Percentiles rank a stretch among this genome's conserved stretches.
Conservation (phyloP, 805 yeast species). For the Cyberlindnera euphorbiiphila region DNA sequence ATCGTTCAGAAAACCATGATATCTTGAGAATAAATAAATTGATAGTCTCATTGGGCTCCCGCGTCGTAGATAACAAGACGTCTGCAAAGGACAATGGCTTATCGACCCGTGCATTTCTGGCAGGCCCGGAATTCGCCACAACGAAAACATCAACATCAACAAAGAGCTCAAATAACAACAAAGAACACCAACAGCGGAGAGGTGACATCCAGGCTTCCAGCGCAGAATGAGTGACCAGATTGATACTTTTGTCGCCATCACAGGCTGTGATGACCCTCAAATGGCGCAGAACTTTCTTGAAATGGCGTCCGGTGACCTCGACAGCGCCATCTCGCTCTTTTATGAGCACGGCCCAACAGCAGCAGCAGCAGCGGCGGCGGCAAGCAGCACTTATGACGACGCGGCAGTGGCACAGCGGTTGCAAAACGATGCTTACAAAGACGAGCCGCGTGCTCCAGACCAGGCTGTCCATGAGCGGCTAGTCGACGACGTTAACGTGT, state of each 20-base stretch:
- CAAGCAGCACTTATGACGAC: conserved; percentile 17
- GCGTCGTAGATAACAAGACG: no score
- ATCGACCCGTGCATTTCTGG: no score
- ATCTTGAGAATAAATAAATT: neutral
- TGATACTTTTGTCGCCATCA: conserved; percentile 77
- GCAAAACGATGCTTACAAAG: conserved; percentile 57
- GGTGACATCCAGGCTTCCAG: no score
- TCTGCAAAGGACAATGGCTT: no score
- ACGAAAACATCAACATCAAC: neutral
- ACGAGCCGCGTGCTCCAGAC: conserved; percentile 70
- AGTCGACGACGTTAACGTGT: conserved; percentile 43
- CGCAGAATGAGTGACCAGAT: conserved; percentile 45
- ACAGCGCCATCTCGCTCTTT: conserved; percentile 78
- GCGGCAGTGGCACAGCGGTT: conserved; percentile 61
- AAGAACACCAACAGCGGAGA: neutral
- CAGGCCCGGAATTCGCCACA: neutral
- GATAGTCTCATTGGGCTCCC: no score
- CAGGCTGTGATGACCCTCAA: conserved; percentile 64
- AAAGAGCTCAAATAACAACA: neutral
- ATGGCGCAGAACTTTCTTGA: conserved; percentile 75
- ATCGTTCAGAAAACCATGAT: conserved; percentile 5
- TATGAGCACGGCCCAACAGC: conserved; percentile 58
- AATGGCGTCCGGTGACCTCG: conserved; percentile 72
- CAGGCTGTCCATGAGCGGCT: conserved; percentile 76
- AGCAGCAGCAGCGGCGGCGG: neutral